phyloP scores from a whole-genome alignment of 2,329 filamentous ascomycete species.

The Aspergillus cejpii region DNA sequence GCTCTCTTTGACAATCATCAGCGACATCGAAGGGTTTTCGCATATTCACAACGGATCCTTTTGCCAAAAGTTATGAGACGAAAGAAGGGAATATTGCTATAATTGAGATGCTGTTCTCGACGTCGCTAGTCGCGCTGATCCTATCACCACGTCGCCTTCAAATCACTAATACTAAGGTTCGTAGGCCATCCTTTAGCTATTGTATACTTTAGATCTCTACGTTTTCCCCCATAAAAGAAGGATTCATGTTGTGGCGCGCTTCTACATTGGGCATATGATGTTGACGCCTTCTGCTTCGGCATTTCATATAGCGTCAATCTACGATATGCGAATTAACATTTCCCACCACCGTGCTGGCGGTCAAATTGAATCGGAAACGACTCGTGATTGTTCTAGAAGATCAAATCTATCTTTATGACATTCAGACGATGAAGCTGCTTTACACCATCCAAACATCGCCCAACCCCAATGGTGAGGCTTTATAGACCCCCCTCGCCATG shows the following conservation, averaged over 20 bases:
- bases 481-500: neutral
- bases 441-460: constrained; percentile 90
- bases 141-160: constrained; percentile 85
- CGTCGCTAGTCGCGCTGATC: constrained; percentile 88
- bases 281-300: constrained; percentile 10
- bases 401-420: constrained; percentile 97
- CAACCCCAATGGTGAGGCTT: constrained; percentile 63
- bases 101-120: constrained; percentile 98
- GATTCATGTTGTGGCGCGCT: neutral
- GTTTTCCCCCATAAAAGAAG: neutral
- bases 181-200: constrained; percentile 19
- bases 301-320: constrained; percentile 54
- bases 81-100: constrained; percentile 93
- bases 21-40: constrained; percentile 91
- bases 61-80: constrained; percentile 88
- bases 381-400: constrained; percentile 91
- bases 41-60: constrained; percentile 94
- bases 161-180: constrained; percentile 94
- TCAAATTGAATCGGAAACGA: constrained; percentile 88
- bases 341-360: constrained; percentile 88
- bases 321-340: constrained; percentile 99
- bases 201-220: neutral
- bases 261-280: neutral
- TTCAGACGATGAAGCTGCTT: constrained; percentile 94
- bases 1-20: constrained; percentile 35